phyloP scores from a whole-genome alignment of 2,329 filamentous ascomycete genomes.

The Talaromyces albobiverticillius region DNA sequence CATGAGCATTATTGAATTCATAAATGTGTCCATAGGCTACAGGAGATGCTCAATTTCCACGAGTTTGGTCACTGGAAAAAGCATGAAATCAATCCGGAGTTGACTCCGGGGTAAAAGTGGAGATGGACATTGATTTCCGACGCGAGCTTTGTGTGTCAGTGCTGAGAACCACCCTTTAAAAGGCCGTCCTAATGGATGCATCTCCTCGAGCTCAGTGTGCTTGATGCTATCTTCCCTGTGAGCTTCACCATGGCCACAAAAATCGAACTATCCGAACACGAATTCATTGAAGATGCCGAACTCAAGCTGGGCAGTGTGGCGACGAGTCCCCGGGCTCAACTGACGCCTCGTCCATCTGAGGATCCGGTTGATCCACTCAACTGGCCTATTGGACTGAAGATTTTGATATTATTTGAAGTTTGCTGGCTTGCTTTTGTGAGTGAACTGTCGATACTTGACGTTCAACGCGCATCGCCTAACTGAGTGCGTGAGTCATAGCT shows the following conservation, averaged over 20 bases:
- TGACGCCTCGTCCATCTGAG: conserved; percentile 8
- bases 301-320: not conserved
- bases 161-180: not conserved
- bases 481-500: not conserved
- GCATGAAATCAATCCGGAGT: too few species aligned
- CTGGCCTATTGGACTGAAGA: conserved; percentile 5
- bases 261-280: not conserved
- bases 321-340: not conserved
- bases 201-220: too few species aligned
- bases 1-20: too few species aligned
- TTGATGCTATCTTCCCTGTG: too few species aligned
- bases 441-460: not conserved
- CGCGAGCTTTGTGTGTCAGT: not conserved
- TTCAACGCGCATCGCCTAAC: too few species aligned
- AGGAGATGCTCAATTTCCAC: too few species aligned
- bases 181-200: too few species aligned
- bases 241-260: conserved; percentile 2
- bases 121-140: conserved; percentile 1
- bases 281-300: conserved; percentile 10
- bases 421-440: conserved; percentile 10
- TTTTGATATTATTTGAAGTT: conserved; percentile 4
- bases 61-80: too few species aligned
- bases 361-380: conserved; percentile 7
- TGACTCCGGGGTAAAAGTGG: not conserved
- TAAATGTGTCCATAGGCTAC: too few species aligned